Evolutionary conservation across 192 early-diverging fungal species (phyloP).

Genomic region (Coemansia sp.): DNA sequence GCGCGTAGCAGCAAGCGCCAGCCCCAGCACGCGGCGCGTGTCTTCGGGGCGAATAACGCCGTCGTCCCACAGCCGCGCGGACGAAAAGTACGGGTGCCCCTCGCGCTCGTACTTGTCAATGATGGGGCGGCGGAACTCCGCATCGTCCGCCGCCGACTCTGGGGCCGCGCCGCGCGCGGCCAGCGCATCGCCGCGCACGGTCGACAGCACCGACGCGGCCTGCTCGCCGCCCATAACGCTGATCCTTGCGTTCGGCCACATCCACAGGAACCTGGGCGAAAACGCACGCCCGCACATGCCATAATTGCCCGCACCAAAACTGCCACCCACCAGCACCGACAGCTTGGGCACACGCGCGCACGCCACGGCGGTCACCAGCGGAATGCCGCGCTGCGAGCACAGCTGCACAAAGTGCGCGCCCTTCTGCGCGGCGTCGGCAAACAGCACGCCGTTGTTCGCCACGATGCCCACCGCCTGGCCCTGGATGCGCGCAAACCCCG

Average conservation of each 20-base stretch:
- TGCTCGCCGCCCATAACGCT: constrained; percentile 99
- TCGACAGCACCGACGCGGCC: constrained; percentile 88
- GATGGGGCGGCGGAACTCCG: constrained; percentile 88
- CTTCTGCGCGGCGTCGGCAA: constrained; percentile 93
- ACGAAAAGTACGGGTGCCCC: constrained; percentile 95
- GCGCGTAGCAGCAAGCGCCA: constrained; percentile 79
- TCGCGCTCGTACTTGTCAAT: constrained; percentile 85
- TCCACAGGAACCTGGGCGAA: constrained; percentile 93
- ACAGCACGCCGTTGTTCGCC: constrained; percentile 96
- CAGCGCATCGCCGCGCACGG: constrained; percentile 83
- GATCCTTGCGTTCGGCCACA: constrained; percentile 94
- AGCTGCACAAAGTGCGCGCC: constrained; percentile 96
- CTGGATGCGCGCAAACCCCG: constrained; percentile 89
- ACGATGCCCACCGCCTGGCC: constrained; percentile 93
- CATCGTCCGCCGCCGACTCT: constrained; percentile 74
- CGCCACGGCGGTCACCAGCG: constrained; percentile 93
- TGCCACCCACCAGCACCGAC: constrained; percentile 77
- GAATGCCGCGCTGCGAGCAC: constrained; percentile 85
- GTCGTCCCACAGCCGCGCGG: constrained; percentile 92
- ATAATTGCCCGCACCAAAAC: constrained; percentile 91
- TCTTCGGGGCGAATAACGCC: constrained; percentile 90
- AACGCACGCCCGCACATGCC: constrained; percentile 98
- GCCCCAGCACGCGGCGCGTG: constrained; percentile 85
- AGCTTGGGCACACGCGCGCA: constrained; percentile 95
- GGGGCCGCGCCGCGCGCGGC: constrained; percentile 67